Percentiles rank a stretch among this genome's conserved stretches.
Conservation (phyloP, 31 red algal species). For the Endocladia muricata region DNA sequence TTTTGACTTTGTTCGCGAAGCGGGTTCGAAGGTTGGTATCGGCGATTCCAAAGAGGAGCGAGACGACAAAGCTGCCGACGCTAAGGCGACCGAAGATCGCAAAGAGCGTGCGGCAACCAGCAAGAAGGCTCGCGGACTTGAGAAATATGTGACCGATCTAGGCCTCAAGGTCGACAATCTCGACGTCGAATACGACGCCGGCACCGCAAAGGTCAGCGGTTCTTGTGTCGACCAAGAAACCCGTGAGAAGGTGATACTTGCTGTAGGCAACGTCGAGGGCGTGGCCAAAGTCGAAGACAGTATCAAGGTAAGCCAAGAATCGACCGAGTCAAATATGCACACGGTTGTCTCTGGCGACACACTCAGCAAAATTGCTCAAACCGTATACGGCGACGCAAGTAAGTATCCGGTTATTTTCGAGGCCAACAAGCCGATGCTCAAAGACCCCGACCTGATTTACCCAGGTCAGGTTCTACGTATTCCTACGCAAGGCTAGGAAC, state of each 20-base stretch:
- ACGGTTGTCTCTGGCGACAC: background rate
- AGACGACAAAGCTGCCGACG: background rate
- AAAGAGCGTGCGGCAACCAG: background rate
- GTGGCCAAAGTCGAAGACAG: background rate
- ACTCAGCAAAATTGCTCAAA: background rate
- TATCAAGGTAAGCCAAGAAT: background rate
- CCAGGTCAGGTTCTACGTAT: slow-evolving; percentile 9
- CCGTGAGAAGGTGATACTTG: background rate
- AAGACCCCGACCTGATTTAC: background rate
- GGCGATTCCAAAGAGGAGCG: background rate
- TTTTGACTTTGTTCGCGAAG: slow-evolving; percentile 1
- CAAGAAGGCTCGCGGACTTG: background rate
- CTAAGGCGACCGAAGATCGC: background rate
- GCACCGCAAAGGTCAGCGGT: background rate
- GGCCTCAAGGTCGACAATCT: background rate
- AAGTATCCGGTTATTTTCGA: background rate
- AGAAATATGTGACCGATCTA: slow-evolving; percentile 4
- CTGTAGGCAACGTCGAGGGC: slow-evolving; percentile 5
- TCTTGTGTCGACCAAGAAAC: background rate
- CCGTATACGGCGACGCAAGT: slow-evolving; percentile 2
- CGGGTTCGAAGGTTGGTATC: slow-evolving; percentile 7
- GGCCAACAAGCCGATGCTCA: slow-evolving; percentile 18
- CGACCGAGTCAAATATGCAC: background rate
- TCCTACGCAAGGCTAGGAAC: background rate
- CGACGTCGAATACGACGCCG: background rate